A percentile compares a stretch with the other conserved stretches of the same genome.
Conservation (phyloP, 306 rosid species). For the Sesbania bispinosa region DNA sequence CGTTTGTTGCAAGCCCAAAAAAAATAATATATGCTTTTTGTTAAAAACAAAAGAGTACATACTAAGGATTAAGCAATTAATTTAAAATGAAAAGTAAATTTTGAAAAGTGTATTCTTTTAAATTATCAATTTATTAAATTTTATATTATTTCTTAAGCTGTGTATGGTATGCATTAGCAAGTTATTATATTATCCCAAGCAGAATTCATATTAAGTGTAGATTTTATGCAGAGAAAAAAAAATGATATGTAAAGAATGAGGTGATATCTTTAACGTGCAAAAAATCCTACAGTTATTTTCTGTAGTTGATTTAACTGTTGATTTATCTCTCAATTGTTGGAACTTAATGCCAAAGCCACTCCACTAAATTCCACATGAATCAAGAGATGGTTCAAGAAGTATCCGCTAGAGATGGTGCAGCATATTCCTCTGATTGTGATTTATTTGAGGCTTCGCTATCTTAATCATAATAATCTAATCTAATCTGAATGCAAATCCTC, state of each 20-base stretch:
- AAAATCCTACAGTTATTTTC: background rate
- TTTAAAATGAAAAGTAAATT: too few species aligned
- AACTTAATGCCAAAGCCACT: background rate
- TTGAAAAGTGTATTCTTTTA: too few species aligned
- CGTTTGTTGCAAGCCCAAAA: background rate
- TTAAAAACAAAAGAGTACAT: too few species aligned
- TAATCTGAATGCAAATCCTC: background rate
- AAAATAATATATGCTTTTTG: too few species aligned
- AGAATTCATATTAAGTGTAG: background rate
- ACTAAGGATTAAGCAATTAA: too few species aligned
- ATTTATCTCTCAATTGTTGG: background rate
- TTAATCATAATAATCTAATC: background rate
- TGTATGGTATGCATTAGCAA: too few species aligned
- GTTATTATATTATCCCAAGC: background rate
- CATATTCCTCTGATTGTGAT: slow-evolving; percentile 7
- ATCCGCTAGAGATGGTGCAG: background rate
- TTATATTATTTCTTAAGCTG: too few species aligned
- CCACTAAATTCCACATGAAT: background rate
- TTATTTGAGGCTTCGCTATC: background rate
- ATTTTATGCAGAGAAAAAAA: background rate
- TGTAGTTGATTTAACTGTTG: background rate
- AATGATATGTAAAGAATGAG: background rate
- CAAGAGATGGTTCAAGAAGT: background rate
- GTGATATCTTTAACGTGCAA: background rate
- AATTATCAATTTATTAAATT: too few species aligned